phyloP scores from a whole-genome alignment of 495 filamentous ascomycete genomes.

The Cercophora newfieldiana region DNA sequence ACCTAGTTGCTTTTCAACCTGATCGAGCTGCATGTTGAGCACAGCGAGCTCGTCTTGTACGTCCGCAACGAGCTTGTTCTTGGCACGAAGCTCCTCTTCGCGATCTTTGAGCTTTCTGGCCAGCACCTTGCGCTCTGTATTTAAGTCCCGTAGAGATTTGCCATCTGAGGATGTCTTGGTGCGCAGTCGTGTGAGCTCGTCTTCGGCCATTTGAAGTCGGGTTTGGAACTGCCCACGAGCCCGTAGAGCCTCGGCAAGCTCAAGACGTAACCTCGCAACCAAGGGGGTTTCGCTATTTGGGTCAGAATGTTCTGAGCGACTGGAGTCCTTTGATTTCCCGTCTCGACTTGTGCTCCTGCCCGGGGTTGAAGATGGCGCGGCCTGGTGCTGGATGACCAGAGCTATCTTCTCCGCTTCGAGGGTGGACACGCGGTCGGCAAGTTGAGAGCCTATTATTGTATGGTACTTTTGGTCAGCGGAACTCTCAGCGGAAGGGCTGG shows the following conservation, averaged over 20 bases:
- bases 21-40: slow-evolving; percentile 81
- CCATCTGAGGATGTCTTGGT: slow-evolving; percentile 55
- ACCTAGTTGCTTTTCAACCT: slow-evolving; percentile 69
- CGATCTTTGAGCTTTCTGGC: slow-evolving; percentile 68
- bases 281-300: slow-evolving; percentile 33
- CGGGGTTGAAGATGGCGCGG: neutral
- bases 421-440: slow-evolving; percentile 64
- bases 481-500: neutral
- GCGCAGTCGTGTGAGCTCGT: slow-evolving; percentile 61
- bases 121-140: slow-evolving; percentile 61
- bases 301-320: slow-evolving; percentile 21
- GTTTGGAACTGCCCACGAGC: slow-evolving; percentile 65
- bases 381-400: slow-evolving; percentile 27
- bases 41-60: slow-evolving; percentile 89
- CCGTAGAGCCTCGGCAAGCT: slow-evolving; percentile 74
- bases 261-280: slow-evolving; percentile 55
- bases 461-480: neutral
- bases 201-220: slow-evolving; percentile 57
- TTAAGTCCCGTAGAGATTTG: slow-evolving; percentile 60
- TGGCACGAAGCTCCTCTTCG: slow-evolving; percentile 81
- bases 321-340: slow-evolving; percentile 12
- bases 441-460: slow-evolving; percentile 57
- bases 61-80: slow-evolving; percentile 78
- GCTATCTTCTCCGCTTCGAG: slow-evolving; percentile 54
- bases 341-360: neutral